Evolutionary conservation across 768 basidiomycete species (phyloP).

Genomic region (Jaapia argillacea): DNA sequence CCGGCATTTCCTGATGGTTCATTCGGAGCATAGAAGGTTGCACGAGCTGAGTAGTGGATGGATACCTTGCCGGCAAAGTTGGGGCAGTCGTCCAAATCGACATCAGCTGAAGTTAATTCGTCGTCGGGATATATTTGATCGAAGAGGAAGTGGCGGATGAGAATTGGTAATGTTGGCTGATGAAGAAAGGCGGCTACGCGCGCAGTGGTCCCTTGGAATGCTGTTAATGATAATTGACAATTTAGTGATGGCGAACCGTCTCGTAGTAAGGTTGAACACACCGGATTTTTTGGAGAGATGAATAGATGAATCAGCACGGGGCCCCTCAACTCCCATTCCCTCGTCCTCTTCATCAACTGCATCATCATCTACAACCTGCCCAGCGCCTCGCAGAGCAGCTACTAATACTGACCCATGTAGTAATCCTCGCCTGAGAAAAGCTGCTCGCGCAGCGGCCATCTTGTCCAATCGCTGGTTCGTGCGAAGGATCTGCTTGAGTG

Average conservation of each 20-base stretch:
- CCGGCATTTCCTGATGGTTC: not conserved
- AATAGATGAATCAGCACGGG: not conserved
- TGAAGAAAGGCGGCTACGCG: no score
- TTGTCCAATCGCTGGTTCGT: conserved; percentile 7
- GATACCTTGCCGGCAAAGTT: no score
- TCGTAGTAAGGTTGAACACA: not conserved
- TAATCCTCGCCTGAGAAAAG: conserved; percentile 1
- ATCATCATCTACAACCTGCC: not conserved
- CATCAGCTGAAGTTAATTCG: no score
- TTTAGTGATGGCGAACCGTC: no score
- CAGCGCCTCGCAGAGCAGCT: no score
- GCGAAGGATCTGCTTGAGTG: conserved; percentile 11
- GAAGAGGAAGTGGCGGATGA: no score
- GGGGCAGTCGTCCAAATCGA: no score
- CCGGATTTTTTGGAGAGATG: not conserved
- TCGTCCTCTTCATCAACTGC: not conserved
- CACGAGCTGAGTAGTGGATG: not conserved
- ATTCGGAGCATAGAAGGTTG: not conserved
- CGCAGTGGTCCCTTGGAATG: no score
- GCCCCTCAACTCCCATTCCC: not conserved
- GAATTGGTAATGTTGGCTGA: no score
- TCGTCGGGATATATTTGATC: no score
- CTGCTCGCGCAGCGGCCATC: not conserved
- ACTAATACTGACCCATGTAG: conserved; percentile 1
- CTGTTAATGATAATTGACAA: no score